Base-by-base conservation (phyloP, 768 basidiomycete genomes). In the Peribolospora kevripleyi region DNA sequence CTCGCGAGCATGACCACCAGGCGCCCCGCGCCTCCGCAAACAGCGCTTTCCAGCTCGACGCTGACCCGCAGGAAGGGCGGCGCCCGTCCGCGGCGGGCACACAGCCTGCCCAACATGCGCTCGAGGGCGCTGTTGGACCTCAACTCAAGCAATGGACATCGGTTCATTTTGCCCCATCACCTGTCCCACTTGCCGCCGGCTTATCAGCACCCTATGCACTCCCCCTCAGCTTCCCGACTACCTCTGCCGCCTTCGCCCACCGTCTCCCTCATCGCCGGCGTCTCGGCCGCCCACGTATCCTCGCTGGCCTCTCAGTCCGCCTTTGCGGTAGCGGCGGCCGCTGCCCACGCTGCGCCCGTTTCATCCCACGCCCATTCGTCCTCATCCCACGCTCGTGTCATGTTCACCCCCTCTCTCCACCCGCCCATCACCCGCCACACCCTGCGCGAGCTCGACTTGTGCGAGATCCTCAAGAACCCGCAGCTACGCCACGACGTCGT, bases 391-490 rank as follows among this genome's bases (percentile, higher is more conserved):
- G 39, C 52, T 43, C 52, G 52, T 10, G 13, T 13, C 25, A 25
- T 8, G 52, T 25, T 13, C 40, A n/a, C 42, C 46, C 52, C 83
- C 6, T 71, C 81, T 42, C 68, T 75, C 47, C 71, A 73, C 41
- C 85, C 88, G 0, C 75, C 81, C 47, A 83, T 91, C 65, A 87
- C 84, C 63, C 74, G 82, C 45, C 76, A 78, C 48, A 85, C 84
- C 1, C 72, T 93, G 61, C 79, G 77, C 63, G 84, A 87, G 64
- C 72, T 93, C 52, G 86, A 93, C 65, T 71, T 91, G 14, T 76
- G 80, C 56, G 76, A 80, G 53, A 87, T 91, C 61, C 73, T 91
- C 55, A 77, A 82, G 50, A 87, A 87, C 66, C 84, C 85, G 36
- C 85, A 88, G 65, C 79, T 91, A 57, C 82, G 88, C 42, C 62